Base-by-base conservation (phyloP, 2,329 filamentous ascomycete genomes). In the Penicillium sp. region DNA sequence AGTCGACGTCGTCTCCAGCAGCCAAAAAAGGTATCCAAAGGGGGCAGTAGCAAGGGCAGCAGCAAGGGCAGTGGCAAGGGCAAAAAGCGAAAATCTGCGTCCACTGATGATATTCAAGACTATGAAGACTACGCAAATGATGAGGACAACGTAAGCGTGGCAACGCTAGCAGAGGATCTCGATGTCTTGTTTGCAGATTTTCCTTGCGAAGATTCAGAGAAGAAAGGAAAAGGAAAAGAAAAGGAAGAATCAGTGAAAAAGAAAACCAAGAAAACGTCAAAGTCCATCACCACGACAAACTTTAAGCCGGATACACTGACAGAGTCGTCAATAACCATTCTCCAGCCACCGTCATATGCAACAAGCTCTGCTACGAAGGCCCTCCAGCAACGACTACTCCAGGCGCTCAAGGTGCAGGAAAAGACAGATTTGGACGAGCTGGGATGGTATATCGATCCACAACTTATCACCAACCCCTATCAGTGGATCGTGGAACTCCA, bases 401-500 rank as follows among this genome's bases (percentile, higher is more conserved):
- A 79, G 8, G 75, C 92, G 0, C 74, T 89, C 33, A 82, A 83
- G 57, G 71, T 85, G 1, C 91, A 96, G 67, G 70, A 81, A 1
- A 75, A 69, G 11, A 83, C 80, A 1, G 81, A 84, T 0, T 68
- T 83, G 1, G 80, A 86, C 58, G 82, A 88, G 58, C 80, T 95
- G 0, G 92, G 92, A 16, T 96, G 91, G 91, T 91, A 90, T 66
- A 85, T 96, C 55, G 83, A 95, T 65, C 74, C 80, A 14, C 76
- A 78, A 5, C 81, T 83, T 50, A 77, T 92, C 38, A 81, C 76
- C 21, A 95, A 92, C 65, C 79, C 91, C 60, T 96, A 94, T 66
- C 91, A 95, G 66, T 96, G 91, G 91, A 91, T 96, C 58, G 85
- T 95, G 5, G 89, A 96, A 69, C 77, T 97, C 1, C 92, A 96